Percentiles rank a stretch among this genome's conserved stretches.
Evolutionary conservation across 73 alveolate species (phyloP).

Genomic region (Paramecium primaurelia): DNA sequence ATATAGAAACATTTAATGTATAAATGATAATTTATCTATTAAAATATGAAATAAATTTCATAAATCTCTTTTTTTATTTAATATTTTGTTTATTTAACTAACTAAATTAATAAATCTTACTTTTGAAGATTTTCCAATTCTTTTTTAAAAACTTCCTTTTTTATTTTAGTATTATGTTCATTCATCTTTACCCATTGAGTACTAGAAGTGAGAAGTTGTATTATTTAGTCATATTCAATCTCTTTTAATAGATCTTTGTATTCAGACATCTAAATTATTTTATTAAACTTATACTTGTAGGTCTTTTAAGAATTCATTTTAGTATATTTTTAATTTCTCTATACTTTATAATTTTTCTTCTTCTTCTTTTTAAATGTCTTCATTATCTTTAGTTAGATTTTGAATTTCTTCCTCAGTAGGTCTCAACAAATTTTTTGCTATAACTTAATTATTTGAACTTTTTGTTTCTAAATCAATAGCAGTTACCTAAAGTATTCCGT

Average conservation of each 20-base stretch:
- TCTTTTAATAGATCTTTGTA: too few species aligned
- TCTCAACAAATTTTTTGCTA: background rate
- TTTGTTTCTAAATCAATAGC: conserved; percentile 85
- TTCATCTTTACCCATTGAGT: background rate
- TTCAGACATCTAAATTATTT: background rate
- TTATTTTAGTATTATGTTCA: background rate
- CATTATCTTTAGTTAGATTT: background rate
- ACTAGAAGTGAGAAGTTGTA: background rate
- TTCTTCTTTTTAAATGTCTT: background rate
- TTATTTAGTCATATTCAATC: background rate
- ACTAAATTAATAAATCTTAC: background rate
- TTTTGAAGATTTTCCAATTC: background rate
- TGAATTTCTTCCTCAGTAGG: background rate
- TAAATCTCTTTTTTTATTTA: too few species aligned
- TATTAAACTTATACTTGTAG: too few species aligned
- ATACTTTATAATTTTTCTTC: background rate
- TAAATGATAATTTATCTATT: too few species aligned
- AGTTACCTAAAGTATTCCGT: conserved; percentile 74
- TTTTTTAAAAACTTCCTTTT: background rate
- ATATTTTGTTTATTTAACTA: background rate
- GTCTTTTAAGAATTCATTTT: too few species aligned
- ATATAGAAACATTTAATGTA: too few species aligned
- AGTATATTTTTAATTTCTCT: too few species aligned
- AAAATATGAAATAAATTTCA: too few species aligned
- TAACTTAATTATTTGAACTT: background rate